phyloP scores from a whole-genome alignment of 2,329 filamentous ascomycete species.

The Colletotrichum sp. region DNA sequence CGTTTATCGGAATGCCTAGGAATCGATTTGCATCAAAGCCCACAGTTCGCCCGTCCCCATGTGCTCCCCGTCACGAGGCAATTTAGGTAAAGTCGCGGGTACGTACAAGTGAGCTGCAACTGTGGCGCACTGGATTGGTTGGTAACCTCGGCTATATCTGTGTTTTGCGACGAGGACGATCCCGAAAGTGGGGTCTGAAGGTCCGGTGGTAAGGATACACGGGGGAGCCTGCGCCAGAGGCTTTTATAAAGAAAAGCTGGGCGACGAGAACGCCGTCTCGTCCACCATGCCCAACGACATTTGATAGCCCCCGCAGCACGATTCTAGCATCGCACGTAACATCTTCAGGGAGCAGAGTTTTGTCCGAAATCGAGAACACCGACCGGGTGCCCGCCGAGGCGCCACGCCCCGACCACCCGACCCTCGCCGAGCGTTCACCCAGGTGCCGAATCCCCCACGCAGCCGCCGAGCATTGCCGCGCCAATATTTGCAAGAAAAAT shows the following conservation, averaged over 20 bases:
- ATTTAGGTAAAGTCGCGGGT: not conserved
- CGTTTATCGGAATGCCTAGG: not conserved
- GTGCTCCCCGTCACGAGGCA: not conserved
- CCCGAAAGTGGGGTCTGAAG: conserved; percentile 22
- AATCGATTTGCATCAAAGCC: not conserved
- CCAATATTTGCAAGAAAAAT: not conserved
- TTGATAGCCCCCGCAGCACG: not conserved
- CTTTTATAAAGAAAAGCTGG: conserved; percentile 10
- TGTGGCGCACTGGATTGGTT: conserved; percentile 15
- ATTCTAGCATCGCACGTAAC: not conserved
- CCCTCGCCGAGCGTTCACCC: not conserved
- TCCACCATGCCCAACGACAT: not conserved
- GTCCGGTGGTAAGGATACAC: conserved; percentile 17
- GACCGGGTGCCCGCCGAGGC: not conserved
- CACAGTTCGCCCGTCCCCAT: not conserved
- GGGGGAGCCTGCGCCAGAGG: conserved; percentile 3
- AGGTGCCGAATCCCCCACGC: not conserved
- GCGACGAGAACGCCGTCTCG: not conserved
- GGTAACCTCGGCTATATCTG: conserved; percentile 24
- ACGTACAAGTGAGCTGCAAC: not conserved
- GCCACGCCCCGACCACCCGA: not conserved
- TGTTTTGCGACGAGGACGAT: conserved; percentile 17
- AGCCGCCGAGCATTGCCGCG: conserved; percentile 2
- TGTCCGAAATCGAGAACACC: not conserved
- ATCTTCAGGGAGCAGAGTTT: not conserved